Conservation (phyloP, 1,139 yeast genomes). For the Komagataea norvegica region DNA sequence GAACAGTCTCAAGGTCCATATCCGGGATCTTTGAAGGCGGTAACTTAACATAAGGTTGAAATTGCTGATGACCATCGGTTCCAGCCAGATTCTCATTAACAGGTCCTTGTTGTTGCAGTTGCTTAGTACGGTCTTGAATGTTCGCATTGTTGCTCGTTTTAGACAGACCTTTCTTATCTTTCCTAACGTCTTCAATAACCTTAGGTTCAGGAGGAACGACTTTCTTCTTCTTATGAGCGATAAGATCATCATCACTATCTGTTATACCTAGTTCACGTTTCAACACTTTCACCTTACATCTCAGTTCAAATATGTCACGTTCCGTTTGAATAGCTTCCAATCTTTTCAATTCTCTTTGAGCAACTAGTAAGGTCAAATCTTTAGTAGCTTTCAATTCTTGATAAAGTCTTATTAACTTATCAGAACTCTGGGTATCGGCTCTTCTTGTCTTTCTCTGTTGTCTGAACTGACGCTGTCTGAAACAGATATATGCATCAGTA, state of each 20-base stretch:
- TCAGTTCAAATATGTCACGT: constrained; percentile 57
- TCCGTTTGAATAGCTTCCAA: constrained; percentile 55
- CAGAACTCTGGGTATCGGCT: constrained; percentile 88
- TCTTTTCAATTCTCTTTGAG: constrained; percentile 68
- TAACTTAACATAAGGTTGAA: constrained; percentile 78
- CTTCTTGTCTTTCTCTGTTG: constrained; percentile 96
- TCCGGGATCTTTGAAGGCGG: constrained; percentile 94
- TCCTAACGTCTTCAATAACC: constrained; percentile 27
- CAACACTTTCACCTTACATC: constrained; percentile 65
- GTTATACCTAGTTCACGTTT: constrained; percentile 72
- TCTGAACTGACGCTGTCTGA: constrained; percentile 91
- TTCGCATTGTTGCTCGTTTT: constrained; percentile 24
- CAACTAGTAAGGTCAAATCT: constrained; percentile 62
- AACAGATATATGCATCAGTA: constrained; percentile 90
- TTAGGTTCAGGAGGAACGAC: constrained; percentile 32
- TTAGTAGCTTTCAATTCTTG: constrained; percentile 76
- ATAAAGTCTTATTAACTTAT: constrained; percentile 69
- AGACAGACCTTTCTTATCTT: constrained; percentile 20
- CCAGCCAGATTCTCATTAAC: constrained; percentile 20
- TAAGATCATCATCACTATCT: constrained; percentile 81
- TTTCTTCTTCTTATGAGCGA: constrained; percentile 75
- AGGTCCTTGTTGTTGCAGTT: constrained; percentile 6
- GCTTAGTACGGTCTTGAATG: constrained; percentile 22
- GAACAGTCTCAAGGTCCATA: constrained; percentile 81
- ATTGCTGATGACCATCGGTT: constrained; percentile 25